These are phyloP conservation scores for Solanum stenotomum DNA, from an alignment of 257 asterid genomes.

Conservation along the genomic window DNA sequence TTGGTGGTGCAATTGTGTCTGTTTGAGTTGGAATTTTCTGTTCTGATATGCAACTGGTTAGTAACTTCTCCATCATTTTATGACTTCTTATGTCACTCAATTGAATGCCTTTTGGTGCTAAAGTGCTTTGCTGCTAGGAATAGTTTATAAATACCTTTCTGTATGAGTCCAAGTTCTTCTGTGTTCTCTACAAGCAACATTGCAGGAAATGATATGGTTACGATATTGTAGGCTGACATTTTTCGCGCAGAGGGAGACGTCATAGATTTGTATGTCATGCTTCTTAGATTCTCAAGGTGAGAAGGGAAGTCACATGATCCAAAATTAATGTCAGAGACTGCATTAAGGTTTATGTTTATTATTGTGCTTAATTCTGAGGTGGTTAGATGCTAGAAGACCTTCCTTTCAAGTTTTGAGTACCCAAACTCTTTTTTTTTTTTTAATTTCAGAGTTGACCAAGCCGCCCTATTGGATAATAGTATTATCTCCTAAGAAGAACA, in stretches of 20 bases:
- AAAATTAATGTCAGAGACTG: neutral
- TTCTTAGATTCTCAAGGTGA: constrained; percentile 91
- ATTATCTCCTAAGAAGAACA: neutral
- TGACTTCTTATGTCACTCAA: neutral
- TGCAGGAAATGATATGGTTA: constrained; percentile 7
- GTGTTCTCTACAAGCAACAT: neutral
- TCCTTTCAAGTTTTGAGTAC: neutral
- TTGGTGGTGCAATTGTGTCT: neutral
- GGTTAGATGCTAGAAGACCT: neutral
- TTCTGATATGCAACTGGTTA: neutral
- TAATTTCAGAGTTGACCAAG: neutral
- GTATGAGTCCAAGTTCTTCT: neutral
- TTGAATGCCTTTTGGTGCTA: neutral
- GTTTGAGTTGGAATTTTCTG: neutral
- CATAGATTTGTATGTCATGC: constrained; percentile 89
- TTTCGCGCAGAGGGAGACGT: constrained; percentile 71
- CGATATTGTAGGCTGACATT: constrained; percentile 67
- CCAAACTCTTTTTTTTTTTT: neutral
- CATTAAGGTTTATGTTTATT: neutral
- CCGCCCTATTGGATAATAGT: neutral
- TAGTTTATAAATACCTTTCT: neutral
- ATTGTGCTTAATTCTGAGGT: neutral
- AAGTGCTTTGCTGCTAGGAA: neutral
- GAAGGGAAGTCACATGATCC: constrained; percentile 10
- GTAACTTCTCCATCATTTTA: neutral